Evolutionary conservation across 1,284 basidiomycete genomes (phyloP), one percentile per base, ranked within the genome.

Genomic region (Ustilago hordei): DNA sequence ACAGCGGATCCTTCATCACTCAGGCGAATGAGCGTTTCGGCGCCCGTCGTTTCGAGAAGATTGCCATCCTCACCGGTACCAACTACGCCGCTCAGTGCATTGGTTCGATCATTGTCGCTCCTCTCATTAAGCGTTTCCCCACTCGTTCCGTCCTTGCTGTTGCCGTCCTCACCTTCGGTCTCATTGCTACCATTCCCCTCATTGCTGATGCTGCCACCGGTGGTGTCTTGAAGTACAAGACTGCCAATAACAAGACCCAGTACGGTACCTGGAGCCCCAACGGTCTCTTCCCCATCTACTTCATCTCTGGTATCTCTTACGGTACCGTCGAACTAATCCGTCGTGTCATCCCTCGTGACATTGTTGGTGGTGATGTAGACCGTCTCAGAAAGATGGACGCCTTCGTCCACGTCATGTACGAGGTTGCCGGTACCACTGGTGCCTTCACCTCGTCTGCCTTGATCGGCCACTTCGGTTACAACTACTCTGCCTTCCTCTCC

Each of bases 281-380:
- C 64, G 80, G 74, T 9, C 75, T 87, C 55, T 86, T 86, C 77
- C 79, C 76, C 70, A 81, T 84, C 63, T 84, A 81, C 67, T 74
- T 72, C 38, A 70, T 81, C 59, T 80, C 80, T n/a, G 86, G 86
- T 66, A 73, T 87, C 66, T 71, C 79, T 12, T 86, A 86, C 72
- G 86, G 86, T 43, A 86, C 85, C 74, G 83, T 87, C 43, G 86
- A 87, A 66, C 75, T 87, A 15, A 87, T 87, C 65, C 82, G 86
- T 41, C 79, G 86, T 45, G 83, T 86, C 72, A 87, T 87, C 35
- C 83, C 81, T 32, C 65, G 83, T 60, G 84, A 86, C 73, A 83
- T 86, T 62, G 84, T 84, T 17, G 84, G 84, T 38, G 82, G 83
- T 36, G 82, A 85, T 70, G 78, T 81, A 3, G 61, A 74, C 41